phyloP scores from a whole-genome alignment of 2,329 filamentous ascomycete genomes.

The Hypomyces rosellus region DNA sequence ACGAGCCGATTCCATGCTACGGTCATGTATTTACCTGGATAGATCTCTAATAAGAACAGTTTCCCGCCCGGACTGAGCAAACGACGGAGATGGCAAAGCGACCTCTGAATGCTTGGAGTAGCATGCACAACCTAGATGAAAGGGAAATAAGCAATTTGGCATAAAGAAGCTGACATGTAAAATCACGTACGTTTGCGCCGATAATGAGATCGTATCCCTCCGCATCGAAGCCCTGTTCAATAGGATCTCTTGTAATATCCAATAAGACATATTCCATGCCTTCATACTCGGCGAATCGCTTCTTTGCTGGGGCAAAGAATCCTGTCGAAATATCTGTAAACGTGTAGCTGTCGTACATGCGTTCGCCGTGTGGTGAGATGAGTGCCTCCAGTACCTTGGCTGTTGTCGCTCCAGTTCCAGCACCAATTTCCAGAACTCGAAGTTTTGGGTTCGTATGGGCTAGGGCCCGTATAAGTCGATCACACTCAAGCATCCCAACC shows the following conservation, averaged over 20 bases:
- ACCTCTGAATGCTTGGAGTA: slow-evolving; percentile 19
- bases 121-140: slow-evolving; percentile 21
- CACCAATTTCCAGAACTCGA: slow-evolving; percentile 25
- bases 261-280: slow-evolving; percentile 18
- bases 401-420: slow-evolving; percentile 31
- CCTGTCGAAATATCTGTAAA: slow-evolving; percentile 20
- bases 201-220: slow-evolving; percentile 9
- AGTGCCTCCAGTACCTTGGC: slow-evolving; percentile 16
- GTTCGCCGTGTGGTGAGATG: background rate
- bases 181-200: background rate
- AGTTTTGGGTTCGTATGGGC: slow-evolving; percentile 10
- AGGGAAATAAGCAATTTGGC: too few species aligned
- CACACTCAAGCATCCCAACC: background rate
- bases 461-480: background rate
- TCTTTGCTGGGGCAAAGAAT: slow-evolving; percentile 18
- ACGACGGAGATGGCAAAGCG: slow-evolving; percentile 18
- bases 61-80: slow-evolving; percentile 26
- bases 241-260: slow-evolving; percentile 16
- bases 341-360: slow-evolving; percentile 14
- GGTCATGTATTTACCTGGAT: background rate
- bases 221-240: slow-evolving; percentile 7
- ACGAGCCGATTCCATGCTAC: background rate
- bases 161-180: background rate
- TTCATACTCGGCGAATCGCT: slow-evolving; percentile 12
- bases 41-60: slow-evolving; percentile 24